phyloP scores from a whole-genome alignment of 768 basidiomycete species.

The Paxillus rubicundulus region DNA sequence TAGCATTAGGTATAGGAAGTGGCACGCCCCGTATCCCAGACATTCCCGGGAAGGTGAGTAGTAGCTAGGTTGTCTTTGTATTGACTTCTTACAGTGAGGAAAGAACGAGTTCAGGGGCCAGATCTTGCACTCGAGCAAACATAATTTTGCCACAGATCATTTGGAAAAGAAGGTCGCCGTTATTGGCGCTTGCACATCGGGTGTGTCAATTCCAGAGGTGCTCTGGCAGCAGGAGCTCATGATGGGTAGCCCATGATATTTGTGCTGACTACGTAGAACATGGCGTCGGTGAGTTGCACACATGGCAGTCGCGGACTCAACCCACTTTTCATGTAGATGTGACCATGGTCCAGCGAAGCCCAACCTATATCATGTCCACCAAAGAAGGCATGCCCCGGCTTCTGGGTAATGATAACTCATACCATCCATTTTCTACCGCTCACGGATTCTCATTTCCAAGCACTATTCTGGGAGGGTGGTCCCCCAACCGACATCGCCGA shows the following conservation, averaged over 20 bases:
- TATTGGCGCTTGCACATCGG: slow-evolving; percentile 64
- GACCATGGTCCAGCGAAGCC: slow-evolving; percentile 49
- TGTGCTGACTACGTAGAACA: slow-evolving; percentile 43
- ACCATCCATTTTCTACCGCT: slow-evolving; percentile 15
- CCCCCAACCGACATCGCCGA: slow-evolving; percentile 54
- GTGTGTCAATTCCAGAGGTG: slow-evolving; percentile 28
- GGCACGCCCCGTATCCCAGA: slow-evolving; percentile 43
- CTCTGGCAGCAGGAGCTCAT: background rate
- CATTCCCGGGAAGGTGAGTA: slow-evolving; percentile 42
- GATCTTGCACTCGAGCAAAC: slow-evolving; percentile 55
- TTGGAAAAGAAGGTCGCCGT: slow-evolving; percentile 70
- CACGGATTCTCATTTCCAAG: slow-evolving; percentile 12
- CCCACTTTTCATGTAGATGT: slow-evolving; percentile 31
- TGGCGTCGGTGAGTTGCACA: slow-evolving; percentile 40
- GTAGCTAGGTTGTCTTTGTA: background rate
- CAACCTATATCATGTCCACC: slow-evolving; percentile 53
- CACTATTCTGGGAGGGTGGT: slow-evolving; percentile 43
- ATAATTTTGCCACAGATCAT: slow-evolving; percentile 55
- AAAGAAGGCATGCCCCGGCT: slow-evolving; percentile 37
- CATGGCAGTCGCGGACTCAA: background rate
- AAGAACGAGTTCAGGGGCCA: slow-evolving; percentile 63
- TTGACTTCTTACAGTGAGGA: background rate
- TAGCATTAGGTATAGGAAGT: slow-evolving; percentile 49
- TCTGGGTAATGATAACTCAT: slow-evolving; percentile 8
- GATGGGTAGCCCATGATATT: slow-evolving; percentile 45